phyloP scores from a whole-genome alignment of 2,329 filamentous ascomycete species.

The Penicillium janthinellum region DNA sequence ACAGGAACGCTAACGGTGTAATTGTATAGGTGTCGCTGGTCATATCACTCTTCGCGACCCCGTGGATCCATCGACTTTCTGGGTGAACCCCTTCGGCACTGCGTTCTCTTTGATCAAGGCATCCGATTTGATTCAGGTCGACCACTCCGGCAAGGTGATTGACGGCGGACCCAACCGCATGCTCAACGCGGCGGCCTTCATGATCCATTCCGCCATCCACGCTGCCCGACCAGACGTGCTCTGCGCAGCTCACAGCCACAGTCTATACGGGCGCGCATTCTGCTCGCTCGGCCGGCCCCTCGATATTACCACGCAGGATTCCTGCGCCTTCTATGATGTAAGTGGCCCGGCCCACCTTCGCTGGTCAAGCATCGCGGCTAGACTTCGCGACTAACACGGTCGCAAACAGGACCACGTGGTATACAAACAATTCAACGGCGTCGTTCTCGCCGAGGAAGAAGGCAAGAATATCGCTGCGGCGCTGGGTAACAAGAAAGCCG shows the following conservation, averaged over 20 bases:
- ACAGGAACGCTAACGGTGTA: not conserved
- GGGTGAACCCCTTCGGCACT: conserved; percentile 68
- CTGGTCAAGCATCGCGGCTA: not conserved
- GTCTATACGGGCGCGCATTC: conserved; percentile 52
- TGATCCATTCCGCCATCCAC: conserved; percentile 59
- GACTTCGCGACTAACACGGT: not conserved
- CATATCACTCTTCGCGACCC: conserved; percentile 66
- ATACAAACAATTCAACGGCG: conserved; percentile 56
- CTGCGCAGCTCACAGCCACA: conserved; percentile 59
- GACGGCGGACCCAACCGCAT: conserved; percentile 57
- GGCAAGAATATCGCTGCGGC: conserved; percentile 54
- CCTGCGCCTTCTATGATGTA: conserved; percentile 49
- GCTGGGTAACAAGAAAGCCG: conserved; percentile 54
- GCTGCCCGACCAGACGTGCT: conserved; percentile 56
- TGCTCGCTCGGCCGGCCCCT: conserved; percentile 45
- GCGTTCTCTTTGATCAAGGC: conserved; percentile 64
- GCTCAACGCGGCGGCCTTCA: conserved; percentile 53
- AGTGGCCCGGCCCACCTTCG: not conserved
- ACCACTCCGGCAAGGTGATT: conserved; percentile 62
- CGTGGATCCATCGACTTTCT: conserved; percentile 61
- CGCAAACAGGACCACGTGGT: conserved; percentile 50
- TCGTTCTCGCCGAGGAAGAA: conserved; percentile 56
- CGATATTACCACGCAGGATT: conserved; percentile 51
- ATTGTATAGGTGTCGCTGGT: conserved; percentile 56
- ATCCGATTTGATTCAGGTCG: conserved; percentile 68